phyloP scores from a whole-genome alignment of 768 basidiomycete genomes.

The Amanita muscaria region DNA sequence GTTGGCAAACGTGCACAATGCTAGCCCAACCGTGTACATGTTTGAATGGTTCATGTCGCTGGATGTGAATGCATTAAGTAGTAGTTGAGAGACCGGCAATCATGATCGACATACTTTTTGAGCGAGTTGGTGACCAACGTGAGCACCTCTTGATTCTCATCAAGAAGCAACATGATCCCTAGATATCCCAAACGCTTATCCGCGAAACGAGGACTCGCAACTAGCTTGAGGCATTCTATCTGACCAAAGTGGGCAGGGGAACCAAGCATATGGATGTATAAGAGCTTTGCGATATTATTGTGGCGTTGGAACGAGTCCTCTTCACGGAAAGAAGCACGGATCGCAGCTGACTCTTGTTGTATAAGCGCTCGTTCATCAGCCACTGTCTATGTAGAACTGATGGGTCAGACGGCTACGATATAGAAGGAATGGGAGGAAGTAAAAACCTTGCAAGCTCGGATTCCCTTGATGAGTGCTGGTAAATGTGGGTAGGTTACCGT shows the following conservation, averaged over 20 bases:
- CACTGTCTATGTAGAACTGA: constrained; percentile 59
- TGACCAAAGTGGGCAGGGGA: constrained; percentile 99
- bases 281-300: constrained; percentile 94
- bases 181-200: constrained; percentile 96
- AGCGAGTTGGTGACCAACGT: constrained; percentile 96
- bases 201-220: constrained; percentile 89
- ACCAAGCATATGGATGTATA: constrained; percentile 99
- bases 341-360: constrained; percentile 95
- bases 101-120: constrained; percentile 67
- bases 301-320: constrained; percentile 94
- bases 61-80: constrained; percentile 10
- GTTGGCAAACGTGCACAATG: constrained; percentile 96
- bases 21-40: constrained; percentile 97
- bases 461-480: constrained; percentile 95
- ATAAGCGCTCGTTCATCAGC: constrained; percentile 97
- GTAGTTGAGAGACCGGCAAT: background rate
- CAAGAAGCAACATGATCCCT: constrained; percentile 94
- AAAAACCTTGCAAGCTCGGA: constrained; percentile 90
- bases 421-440: background rate
- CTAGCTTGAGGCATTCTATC: constrained; percentile 93
- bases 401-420: constrained; percentile 5
- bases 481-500: constrained; percentile 19
- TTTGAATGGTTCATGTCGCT: constrained; percentile 99
- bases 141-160: constrained; percentile 96
- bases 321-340: constrained; percentile 93